Base-by-base conservation (phyloP, 2,329 filamentous ascomycete genomes). In the Aspergillus flavus region DNA sequence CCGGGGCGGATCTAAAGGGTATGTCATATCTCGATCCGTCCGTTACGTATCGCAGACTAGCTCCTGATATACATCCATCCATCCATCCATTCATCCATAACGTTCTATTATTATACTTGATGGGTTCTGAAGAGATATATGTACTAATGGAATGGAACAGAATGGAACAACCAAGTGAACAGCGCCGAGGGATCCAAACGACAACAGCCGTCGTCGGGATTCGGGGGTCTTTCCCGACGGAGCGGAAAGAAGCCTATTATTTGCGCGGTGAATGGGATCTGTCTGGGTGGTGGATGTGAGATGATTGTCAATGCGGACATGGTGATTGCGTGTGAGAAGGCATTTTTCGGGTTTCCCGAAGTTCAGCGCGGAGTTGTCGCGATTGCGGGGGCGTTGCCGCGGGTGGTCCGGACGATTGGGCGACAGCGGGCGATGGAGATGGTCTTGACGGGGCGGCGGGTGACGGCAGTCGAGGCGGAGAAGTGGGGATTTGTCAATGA, bases 201-300 rank as follows among this genome's bases (percentile, higher is more conserved):
- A 36, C 28, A 48, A 9, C 28, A 69, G 57, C 76, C 77, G 5
- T 48, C 70, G 12, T 72, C 69, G 9, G 80, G 80, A 14, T 82
- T 82, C 62, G 79, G 75, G 39, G 79, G 78, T 1, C 74, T 84
- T 7, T 80, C 81, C 19, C 77, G 78, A 19, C 78, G 82, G 30
- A 71, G 69, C 10, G 81, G 81, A n/a, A 75, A 76, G 52, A 94
- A 94, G 71, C 91, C 91, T 3, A 82, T 94, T 48, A 84, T 94
- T 23, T 89, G 87, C 4, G 91, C 91, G 0, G 88, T 94, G 26
- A 92, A 93, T 71, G 91, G 91, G 1, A 80, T 91, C 16, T 91
- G 89, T 61, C 84, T 91, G 45, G 91, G 91, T 48, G 91, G 91
- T 48, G 91, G 91, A 1, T 87, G 90, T 77, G 91, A 94, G 80